Evolutionary conservation across 2,329 filamentous ascomycete genomes (phyloP).

Genomic region (Arthrocladium fulminans): DNA sequence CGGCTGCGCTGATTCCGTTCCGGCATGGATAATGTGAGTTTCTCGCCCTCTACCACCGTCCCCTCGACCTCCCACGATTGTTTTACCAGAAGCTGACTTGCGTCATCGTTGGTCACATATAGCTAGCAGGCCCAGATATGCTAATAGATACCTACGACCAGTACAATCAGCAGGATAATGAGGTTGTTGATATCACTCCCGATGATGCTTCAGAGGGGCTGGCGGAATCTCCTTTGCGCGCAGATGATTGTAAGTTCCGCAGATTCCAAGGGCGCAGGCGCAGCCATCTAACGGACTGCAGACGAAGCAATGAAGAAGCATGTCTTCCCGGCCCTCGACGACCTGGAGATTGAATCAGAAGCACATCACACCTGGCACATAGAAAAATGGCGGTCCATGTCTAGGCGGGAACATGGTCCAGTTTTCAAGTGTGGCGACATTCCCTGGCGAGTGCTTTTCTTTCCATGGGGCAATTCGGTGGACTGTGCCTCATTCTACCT

Average conservation of each 20-base stretch:
- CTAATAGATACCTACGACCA: conserved; percentile 49
- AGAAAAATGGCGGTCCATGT: conserved; percentile 65
- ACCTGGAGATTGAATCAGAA: conserved; percentile 72
- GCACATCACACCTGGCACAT: conserved; percentile 78
- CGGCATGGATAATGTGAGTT: conserved; percentile 39
- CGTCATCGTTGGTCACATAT: conserved; percentile 20
- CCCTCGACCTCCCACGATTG: conserved; percentile 9
- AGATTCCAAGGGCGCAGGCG: not conserved
- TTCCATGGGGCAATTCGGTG: conserved; percentile 88
- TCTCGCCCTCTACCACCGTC: conserved; percentile 10
- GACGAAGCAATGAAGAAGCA: conserved; percentile 78
- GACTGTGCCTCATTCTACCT: conserved; percentile 87
- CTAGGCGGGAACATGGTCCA: conserved; percentile 78
- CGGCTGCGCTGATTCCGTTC: conserved; percentile 11
- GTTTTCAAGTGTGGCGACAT: conserved; percentile 75
- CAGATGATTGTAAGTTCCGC: conserved; percentile 46
- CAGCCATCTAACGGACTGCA: conserved; percentile 28
- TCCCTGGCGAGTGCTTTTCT: conserved; percentile 93
- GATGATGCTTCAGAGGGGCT: conserved; percentile 50
- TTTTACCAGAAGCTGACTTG: conserved; percentile 16
- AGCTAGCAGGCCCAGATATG: conserved; percentile 54
- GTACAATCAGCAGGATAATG: conserved; percentile 53
- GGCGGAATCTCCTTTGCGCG: conserved; percentile 44
- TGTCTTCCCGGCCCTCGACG: conserved; percentile 66
- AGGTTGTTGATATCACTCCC: conserved; percentile 54